Percentiles rank a stretch among this genome's conserved stretches.
Conservation (phyloP, 2,329 filamentous ascomycete genomes). For the Ascochyta clinopodiicola region DNA sequence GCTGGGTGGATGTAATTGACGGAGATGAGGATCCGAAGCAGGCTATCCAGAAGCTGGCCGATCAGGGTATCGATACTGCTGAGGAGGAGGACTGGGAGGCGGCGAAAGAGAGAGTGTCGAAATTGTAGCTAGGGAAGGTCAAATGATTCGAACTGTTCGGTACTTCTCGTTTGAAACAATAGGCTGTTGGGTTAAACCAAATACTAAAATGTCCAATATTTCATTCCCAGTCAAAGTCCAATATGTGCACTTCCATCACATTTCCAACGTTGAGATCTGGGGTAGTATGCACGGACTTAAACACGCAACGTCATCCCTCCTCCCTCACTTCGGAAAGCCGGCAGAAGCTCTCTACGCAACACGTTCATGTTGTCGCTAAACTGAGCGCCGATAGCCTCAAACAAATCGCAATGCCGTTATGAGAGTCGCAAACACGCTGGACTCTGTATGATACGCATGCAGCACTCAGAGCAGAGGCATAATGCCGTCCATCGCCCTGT, state of each 20-base stretch:
- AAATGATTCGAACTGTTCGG: no score
- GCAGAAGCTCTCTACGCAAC: constrained; percentile 13
- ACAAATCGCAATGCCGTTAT: background rate
- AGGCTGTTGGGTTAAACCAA: background rate
- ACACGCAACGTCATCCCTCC: constrained; percentile 12
- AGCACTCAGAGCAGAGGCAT: background rate
- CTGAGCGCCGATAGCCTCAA: background rate
- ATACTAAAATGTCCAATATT: background rate
- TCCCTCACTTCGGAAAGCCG: constrained; percentile 7
- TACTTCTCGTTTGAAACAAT: no score
- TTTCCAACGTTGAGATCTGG: constrained; percentile 4
- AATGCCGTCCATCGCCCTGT: constrained; percentile 15
- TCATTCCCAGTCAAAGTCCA: no score
- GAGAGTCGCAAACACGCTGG: background rate
- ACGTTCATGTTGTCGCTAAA: background rate
- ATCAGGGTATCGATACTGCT: constrained; percentile 12
- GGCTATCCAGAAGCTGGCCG: constrained; percentile 13
- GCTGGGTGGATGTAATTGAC: constrained; percentile 62
- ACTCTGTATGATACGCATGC: background rate
- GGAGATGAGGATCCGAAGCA: constrained; percentile 53
- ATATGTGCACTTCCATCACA: no score
- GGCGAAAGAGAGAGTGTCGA: constrained; percentile 13
- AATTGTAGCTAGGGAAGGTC: background rate
- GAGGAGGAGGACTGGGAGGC: constrained; percentile 18
- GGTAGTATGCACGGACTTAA: constrained; percentile 22